Percentiles rank a stretch among this genome's conserved stretches.
Evolutionary conservation across 768 basidiomycete species (phyloP).

Genomic region (Trametes sanguinea): DNA sequence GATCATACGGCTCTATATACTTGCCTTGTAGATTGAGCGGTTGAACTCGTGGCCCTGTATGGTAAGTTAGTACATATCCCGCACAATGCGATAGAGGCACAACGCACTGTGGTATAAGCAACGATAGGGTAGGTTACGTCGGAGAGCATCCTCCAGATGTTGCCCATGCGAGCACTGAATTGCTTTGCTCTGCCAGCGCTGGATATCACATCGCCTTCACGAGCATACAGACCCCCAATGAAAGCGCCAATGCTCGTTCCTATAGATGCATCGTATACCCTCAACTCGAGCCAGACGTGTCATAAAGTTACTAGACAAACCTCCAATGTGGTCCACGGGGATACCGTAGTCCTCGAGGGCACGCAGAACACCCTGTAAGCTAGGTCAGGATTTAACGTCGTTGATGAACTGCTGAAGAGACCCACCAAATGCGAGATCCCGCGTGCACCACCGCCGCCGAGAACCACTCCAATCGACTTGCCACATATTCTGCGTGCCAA

Average conservation of each 20-base stretch:
- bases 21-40: conserved; percentile 87
- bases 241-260: conserved; percentile 91
- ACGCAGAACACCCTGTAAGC: conserved; percentile 80
- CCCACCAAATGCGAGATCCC: conserved; percentile 73
- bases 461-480: conserved; percentile 88
- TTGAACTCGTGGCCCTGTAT: conserved; percentile 93
- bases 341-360: conserved; percentile 91
- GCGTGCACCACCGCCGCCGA: conserved; percentile 97
- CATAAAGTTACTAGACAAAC: conserved; percentile 34
- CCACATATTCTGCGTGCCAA: conserved; percentile 91
- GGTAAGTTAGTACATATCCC: not conserved
- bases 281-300: not conserved
- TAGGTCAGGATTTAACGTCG: conserved; percentile 29
- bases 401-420: conserved; percentile 33
- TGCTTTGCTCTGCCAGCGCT: conserved; percentile 86
- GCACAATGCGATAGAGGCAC: conserved; percentile 3
- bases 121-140: conserved; percentile 94
- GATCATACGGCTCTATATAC: not conserved
- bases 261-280: conserved; percentile 23
- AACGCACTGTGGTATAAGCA: conserved; percentile 82
- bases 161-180: conserved; percentile 89
- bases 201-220: conserved; percentile 89
- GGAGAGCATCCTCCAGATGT: conserved; percentile 90
- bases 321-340: conserved; percentile 92
- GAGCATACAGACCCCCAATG: conserved; percentile 92